Evolutionary conservation across 2,329 filamentous ascomycete genomes (phyloP).

Genomic region (Colletotrichum nymphaeae): DNA sequence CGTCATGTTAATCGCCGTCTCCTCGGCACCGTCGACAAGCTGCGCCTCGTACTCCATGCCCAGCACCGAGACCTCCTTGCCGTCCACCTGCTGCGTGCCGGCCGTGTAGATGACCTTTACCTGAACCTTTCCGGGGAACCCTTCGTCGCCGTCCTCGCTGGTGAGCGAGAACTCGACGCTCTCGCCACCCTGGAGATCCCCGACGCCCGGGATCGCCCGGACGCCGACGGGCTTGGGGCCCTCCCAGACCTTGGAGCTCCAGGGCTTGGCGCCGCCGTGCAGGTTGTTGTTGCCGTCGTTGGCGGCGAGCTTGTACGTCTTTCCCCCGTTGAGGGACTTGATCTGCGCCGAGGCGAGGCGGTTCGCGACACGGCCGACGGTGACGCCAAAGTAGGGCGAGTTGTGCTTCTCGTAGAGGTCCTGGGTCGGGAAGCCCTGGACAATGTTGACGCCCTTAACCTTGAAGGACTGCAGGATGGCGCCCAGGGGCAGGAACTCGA

Average conservation of each 20-base stretch:
- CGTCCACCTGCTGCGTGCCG: slow-evolving; percentile 71
- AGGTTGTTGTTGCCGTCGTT: slow-evolving; percentile 85
- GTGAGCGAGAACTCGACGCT: slow-evolving; percentile 73
- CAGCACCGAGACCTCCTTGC: slow-evolving; percentile 76
- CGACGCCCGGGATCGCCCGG: slow-evolving; percentile 60
- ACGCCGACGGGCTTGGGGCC: slow-evolving; percentile 74
- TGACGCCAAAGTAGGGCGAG: slow-evolving; percentile 88
- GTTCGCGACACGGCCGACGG: slow-evolving; percentile 88
- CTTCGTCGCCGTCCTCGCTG: slow-evolving; percentile 87
- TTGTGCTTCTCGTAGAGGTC: slow-evolving; percentile 82
- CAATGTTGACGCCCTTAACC: slow-evolving; percentile 85
- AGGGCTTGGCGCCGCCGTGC: slow-evolving; percentile 79
- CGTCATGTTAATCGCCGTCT: slow-evolving; percentile 92
- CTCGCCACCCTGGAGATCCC: slow-evolving; percentile 69
- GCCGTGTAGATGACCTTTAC: slow-evolving; percentile 82
- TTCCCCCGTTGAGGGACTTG: slow-evolving; percentile 74
- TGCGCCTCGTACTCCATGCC: slow-evolving; percentile 92
- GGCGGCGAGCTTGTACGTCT: slow-evolving; percentile 74
- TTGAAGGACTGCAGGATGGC: slow-evolving; percentile 85
- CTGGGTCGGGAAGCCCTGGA: slow-evolving; percentile 83
- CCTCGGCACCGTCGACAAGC: slow-evolving; percentile 79
- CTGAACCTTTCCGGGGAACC: slow-evolving; percentile 88
- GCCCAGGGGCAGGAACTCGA: slow-evolving; percentile 79
- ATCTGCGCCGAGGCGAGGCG: slow-evolving; percentile 80
- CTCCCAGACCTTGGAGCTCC: slow-evolving; percentile 83